Evolutionary conservation across 2,329 filamentous ascomycete species (phyloP).

Genomic region (Calonectria pauciramosa): DNA sequence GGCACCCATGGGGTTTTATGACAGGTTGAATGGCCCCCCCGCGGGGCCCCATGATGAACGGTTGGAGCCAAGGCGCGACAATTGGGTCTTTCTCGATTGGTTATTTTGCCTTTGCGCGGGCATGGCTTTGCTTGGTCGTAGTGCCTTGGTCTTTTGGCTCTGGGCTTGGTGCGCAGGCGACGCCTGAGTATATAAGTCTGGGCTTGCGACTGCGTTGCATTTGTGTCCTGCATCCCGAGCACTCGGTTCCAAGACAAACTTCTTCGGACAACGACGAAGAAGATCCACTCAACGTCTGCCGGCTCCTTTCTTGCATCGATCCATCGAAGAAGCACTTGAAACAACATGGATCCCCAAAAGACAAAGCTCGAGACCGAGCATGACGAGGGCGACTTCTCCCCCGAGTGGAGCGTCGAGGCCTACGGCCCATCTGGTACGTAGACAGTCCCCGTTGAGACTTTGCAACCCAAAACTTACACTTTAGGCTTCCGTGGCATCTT

Average conservation of each 20-base stretch:
- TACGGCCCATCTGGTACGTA: conserved; percentile 42
- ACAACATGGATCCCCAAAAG: conserved; percentile 31
- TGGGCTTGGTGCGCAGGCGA: background rate
- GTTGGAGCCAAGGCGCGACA: conserved; percentile 3
- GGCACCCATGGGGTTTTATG: conserved; percentile 14
- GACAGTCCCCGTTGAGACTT: background rate
- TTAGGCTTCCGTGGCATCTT: conserved; percentile 50
- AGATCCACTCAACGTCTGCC: background rate
- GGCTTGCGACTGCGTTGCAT: background rate
- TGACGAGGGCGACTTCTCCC: conserved; percentile 33
- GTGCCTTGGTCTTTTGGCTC: background rate
- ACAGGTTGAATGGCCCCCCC: conserved; percentile 14
- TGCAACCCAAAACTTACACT: background rate
- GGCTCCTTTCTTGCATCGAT: background rate
- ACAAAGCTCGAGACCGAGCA: conserved; percentile 38
- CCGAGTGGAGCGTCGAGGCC: conserved; percentile 36
- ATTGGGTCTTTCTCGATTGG: conserved; percentile 23
- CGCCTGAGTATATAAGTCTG: conserved; percentile 17
- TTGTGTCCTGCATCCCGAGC: background rate
- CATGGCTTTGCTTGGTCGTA: background rate
- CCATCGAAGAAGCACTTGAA: background rate
- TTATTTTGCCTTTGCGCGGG: background rate
- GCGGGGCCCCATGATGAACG: conserved; percentile 21
- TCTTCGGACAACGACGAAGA: background rate
- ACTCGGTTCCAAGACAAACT: background rate